Conservation (phyloP, 495 filamentous ascomycete species). For the Physcia stellaris region DNA sequence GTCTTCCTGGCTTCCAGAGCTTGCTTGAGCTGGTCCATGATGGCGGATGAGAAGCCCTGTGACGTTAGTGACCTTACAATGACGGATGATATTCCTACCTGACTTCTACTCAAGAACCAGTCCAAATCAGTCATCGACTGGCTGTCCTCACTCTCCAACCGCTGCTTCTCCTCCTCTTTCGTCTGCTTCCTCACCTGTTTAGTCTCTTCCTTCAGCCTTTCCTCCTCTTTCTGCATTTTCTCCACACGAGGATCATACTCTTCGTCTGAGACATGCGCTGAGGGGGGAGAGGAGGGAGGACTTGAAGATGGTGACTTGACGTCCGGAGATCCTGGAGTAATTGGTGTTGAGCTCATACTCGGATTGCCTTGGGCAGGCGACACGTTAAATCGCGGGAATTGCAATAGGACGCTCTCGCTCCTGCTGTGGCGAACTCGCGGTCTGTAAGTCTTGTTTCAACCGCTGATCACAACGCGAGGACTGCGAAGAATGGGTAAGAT, state of each 20-base stretch:
- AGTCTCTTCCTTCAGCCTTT: constrained; percentile 21
- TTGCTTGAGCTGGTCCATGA: constrained; percentile 17
- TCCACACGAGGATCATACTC: constrained; percentile 9
- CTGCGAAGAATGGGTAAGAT: too few relatives aligned
- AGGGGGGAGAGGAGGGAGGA: constrained; percentile 29
- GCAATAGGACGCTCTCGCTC: too few relatives aligned
- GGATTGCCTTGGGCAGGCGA: too few relatives aligned
- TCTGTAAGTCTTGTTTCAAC: too few relatives aligned
- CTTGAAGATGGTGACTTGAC: constrained; percentile 23
- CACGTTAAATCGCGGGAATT: too few relatives aligned
- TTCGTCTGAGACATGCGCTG: constrained; percentile 2
- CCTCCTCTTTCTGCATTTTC: constrained; percentile 14
- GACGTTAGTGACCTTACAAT: not conserved
- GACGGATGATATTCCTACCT: not conserved
- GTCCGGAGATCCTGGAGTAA: constrained; percentile 22
- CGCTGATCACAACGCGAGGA: too few relatives aligned
- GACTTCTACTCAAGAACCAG: constrained; percentile 16
- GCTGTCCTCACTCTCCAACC: constrained; percentile 5
- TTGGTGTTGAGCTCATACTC: constrained; percentile 21
- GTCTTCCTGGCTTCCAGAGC: constrained; percentile 11
- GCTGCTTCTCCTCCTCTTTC: constrained; percentile 15
- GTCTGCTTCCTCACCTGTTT: constrained; percentile 23
- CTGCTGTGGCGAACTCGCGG: too few relatives aligned
- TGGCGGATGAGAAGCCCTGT: constrained; percentile 13
- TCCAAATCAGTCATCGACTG: constrained; percentile 11